Evolutionary conservation across 2,329 filamentous ascomycete genomes (phyloP).

Genomic region (Cladosporium sphaerospermum): DNA sequence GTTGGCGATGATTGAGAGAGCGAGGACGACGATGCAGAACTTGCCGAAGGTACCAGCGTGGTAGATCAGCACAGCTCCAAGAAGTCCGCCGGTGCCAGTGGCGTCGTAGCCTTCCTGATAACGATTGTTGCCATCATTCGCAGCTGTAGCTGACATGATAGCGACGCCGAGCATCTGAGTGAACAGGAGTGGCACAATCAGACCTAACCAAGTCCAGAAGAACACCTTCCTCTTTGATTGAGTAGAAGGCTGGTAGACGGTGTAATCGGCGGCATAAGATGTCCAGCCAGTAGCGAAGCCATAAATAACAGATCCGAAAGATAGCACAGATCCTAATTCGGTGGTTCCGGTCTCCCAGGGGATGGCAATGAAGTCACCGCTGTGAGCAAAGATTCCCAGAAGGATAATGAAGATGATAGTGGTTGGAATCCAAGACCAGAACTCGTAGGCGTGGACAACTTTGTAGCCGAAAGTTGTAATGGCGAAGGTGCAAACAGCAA

Average conservation of each 20-base stretch:
- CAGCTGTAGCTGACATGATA: conserved; percentile 56
- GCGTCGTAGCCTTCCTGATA: conserved; percentile 52
- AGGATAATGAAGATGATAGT: conserved; percentile 68
- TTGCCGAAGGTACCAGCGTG: conserved; percentile 62
- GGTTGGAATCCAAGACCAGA: conserved; percentile 67
- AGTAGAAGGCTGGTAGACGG: conserved; percentile 65
- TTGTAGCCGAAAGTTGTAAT: conserved; percentile 71
- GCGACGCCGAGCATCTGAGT: conserved; percentile 67
- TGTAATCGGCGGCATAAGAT: conserved; percentile 70
- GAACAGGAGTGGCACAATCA: conserved; percentile 67
- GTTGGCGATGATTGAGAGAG: conserved; percentile 40
- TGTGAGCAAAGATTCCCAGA: conserved; percentile 61
- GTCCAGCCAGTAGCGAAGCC: conserved; percentile 70
- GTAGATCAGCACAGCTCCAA: conserved; percentile 57
- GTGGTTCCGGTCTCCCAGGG: conserved; percentile 53
- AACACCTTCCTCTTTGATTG: conserved; percentile 60
- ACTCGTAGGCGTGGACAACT: conserved; percentile 70
- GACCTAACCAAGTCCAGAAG: conserved; percentile 60
- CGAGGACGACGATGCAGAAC: conserved; percentile 53
- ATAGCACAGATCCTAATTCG: conserved; percentile 58
- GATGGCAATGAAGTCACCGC: conserved; percentile 56
- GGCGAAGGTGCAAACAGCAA: conserved; percentile 60
- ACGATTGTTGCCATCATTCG: conserved; percentile 48
- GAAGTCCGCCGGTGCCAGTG: conserved; percentile 60
- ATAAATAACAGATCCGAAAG: conserved; percentile 60